Evolutionary conservation across 768 basidiomycete genomes (phyloP), one percentile per base, ranked within the genome.

Genomic region (Tephrocybe sp.): DNA sequence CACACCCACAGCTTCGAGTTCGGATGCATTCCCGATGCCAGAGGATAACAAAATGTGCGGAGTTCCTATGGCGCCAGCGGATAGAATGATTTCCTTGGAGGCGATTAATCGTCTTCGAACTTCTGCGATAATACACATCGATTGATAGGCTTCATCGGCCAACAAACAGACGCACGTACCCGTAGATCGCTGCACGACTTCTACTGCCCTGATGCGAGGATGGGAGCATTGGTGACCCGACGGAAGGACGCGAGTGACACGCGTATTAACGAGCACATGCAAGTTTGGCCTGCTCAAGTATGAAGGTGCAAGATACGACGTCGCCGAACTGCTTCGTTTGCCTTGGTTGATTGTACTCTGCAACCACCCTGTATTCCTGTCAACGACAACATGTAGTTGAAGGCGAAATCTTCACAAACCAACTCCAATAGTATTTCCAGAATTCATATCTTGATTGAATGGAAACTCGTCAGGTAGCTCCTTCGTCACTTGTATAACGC

Each of bases 371-470:
- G 51, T 25, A 5, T 40, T 31, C 21, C 9, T 12, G 36, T 7
- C 9, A 37, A 19, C 18, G n/a, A 52, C 44, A 32, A 28, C 56
- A 42, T 46, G 11, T 54, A 38, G 13, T 40, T 3, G 13, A 19
- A 21, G 18, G 5, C 8, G 19, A 12, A 3, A n/a, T 60, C 53
- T 28, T 50, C 36, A 48, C 67, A 42, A 30, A 73, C 76, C 69
- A 28, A 75, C 46, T 1, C 77, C 77, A 9, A 75, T 46, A 0
- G 67, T 66, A 7, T 53, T 60, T 12, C 78, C 77, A 25, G 68
- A 66, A 53, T 77, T 76, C 52, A 65, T 63, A 56, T 78, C 78
- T 19, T 60, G 21, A 51, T 72, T 73, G 56, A 62, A 76, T 1
- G 69, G 63, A 53, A 71, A 77, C 32, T 70, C 66, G 9, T 63